Percentiles rank a stretch among this genome's conserved stretches.
These are phyloP conservation scores for Erysimum cheiri DNA, from an alignment of 441 rosid species.

Conservation along the genomic window DNA sequence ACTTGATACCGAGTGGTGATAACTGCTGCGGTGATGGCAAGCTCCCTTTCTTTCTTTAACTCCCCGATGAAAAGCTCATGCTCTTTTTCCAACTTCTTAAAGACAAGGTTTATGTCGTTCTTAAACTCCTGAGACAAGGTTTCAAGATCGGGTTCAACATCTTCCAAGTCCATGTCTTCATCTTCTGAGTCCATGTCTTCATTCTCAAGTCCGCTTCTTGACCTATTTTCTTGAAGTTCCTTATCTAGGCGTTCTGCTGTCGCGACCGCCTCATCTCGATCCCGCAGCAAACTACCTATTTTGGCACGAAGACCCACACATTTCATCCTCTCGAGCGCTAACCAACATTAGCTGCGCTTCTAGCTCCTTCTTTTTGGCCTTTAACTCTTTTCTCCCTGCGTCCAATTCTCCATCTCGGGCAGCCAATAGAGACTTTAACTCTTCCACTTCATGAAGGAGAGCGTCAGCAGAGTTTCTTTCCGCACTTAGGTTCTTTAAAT, in stretches of 20 bases:
- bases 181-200: not conserved
- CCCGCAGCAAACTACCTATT: not conserved
- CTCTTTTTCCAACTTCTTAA: not conserved
- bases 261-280: not conserved
- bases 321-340: too few relatives aligned
- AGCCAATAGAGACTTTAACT: constrained; percentile 12
- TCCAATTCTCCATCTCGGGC: not conserved
- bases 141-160: not conserved
- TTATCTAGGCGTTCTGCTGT: not conserved
- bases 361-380: not conserved
- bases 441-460: not conserved
- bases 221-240: not conserved
- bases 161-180: not conserved
- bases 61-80: not conserved
- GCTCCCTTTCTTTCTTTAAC: not conserved
- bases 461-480: not conserved
- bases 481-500: not conserved
- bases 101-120: not conserved
- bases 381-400: not conserved
- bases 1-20: constrained; percentile 6
- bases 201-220: not conserved
- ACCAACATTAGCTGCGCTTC: not conserved
- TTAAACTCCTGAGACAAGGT: not conserved
- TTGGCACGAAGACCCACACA: too few relatives aligned
- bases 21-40: not conserved